Conservation (phyloP, 2,329 filamentous ascomycete species). For the Stemphylium vesicarium region DNA sequence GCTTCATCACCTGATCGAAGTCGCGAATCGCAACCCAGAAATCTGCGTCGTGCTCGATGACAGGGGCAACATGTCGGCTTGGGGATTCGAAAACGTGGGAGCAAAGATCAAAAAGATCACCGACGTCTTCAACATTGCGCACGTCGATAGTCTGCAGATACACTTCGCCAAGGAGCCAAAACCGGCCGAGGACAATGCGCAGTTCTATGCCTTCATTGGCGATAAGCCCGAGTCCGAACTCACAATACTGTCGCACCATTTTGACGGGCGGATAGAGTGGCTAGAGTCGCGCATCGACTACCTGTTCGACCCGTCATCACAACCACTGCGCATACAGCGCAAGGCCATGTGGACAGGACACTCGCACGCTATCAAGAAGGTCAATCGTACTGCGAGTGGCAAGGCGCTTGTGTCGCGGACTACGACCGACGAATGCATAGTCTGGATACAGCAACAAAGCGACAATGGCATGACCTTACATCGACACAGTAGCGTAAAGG, state of each 20-base stretch:
- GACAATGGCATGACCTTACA: constrained; percentile 62
- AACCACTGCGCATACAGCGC: constrained; percentile 63
- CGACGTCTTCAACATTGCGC: constrained; percentile 84
- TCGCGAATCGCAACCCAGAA: constrained; percentile 85
- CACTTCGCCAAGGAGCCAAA: constrained; percentile 45
- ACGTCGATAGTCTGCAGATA: constrained; percentile 66
- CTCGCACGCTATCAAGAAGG: constrained; percentile 78
- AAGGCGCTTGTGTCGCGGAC: constrained; percentile 82
- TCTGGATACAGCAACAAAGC: constrained; percentile 75
- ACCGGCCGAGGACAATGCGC: constrained; percentile 63
- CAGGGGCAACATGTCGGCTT: constrained; percentile 85
- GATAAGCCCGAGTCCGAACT: constrained; percentile 66
- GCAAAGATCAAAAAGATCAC: constrained; percentile 69
- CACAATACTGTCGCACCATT: constrained; percentile 79
- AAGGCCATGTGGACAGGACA: constrained; percentile 83
- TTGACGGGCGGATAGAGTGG: constrained; percentile 83
- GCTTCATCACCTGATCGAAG: constrained; percentile 81
- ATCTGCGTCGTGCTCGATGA: constrained; percentile 86
- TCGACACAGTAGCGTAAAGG: constrained; percentile 71
- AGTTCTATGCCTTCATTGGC: constrained; percentile 76
- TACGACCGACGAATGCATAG: constrained; percentile 75
- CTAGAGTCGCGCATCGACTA: constrained; percentile 79
- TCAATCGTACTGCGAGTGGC: constrained; percentile 84
- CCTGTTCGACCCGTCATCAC: constrained; percentile 75
- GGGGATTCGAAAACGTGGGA: constrained; percentile 87